Base-by-base conservation (phyloP, 345 rosid species). In the Acer campestre region DNA sequence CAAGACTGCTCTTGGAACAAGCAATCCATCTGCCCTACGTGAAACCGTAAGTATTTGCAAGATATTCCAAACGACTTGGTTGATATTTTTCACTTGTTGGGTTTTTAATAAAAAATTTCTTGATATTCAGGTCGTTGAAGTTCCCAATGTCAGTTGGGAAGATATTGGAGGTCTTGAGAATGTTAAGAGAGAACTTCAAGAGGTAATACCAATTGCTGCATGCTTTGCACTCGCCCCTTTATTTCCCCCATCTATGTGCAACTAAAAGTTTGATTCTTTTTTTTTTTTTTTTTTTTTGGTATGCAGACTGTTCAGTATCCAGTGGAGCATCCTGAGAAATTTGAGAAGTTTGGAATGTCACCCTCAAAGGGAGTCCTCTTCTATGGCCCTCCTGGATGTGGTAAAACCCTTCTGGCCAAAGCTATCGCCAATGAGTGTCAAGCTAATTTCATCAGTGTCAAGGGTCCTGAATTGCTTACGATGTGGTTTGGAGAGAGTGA, bases 401-500 rank as follows among this genome's bases (percentile, higher is more conserved):
- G 98, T 44, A 95, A 95, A 82, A 95, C 98, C n/a, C 97, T 95
- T 78, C 81, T 95, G 56, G 98, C 98, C 68, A 95, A 95, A 85
- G 98, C 98, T 75, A 95, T 95, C 78, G 98, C 98, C 40, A 95
- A 95, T 75, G 98, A 95, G 77, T 95, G 98, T 73, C 98, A 95
- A 81, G 98, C 98, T 20, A 95, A 95, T 85, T 93, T 95, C 88
- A 95, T 95, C 77, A 95, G 98, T 67, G 79, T 94, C 83, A 94
- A 94, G 84, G 98, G 98, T 71, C 98, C 98, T 0, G 98, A 94
- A 81, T 86, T 95, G 80, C 98, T 95, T 17, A 95, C 98, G 6
- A 95, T 95, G 98, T 95, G 98, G 98, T 95, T 95, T 77, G 98
- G 98, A 62, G 97, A 95, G 82, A 95, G 98, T 75, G 98, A 95